Percentiles rank a stretch among this genome's conserved stretches.
Evolutionary conservation across 768 basidiomycete genomes (phyloP).

Genomic region (Tubosaeta sp.): DNA sequence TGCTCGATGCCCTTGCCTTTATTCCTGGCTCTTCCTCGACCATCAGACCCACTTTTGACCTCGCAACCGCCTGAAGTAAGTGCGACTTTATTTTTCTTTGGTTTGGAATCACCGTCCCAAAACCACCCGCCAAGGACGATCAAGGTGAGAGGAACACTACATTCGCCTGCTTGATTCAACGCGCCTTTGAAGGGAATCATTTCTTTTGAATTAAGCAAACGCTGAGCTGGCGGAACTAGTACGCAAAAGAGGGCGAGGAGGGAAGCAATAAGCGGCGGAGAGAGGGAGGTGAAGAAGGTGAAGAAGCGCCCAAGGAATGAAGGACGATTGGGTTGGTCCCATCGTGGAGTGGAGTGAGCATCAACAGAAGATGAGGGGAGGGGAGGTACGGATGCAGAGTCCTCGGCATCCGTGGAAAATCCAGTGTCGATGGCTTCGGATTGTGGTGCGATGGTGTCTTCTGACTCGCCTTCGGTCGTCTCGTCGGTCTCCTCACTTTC

Average conservation of each 20-base stretch:
- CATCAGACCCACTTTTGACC: background rate
- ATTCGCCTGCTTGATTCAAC: constrained; percentile 62
- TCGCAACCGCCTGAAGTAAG: background rate
- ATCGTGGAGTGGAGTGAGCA: constrained; percentile 1
- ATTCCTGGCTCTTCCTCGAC: background rate
- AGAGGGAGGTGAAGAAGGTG: constrained; percentile 60
- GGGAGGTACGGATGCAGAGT: background rate
- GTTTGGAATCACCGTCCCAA: constrained; percentile 38
- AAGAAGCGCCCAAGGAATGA: background rate
- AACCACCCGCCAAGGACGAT: constrained; percentile 94
- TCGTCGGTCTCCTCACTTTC: constrained; percentile 21
- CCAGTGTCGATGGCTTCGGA: constrained; percentile 6
- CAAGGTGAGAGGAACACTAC: constrained; percentile 84
- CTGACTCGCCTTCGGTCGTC: constrained; percentile 18
- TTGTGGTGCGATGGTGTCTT: constrained; percentile 14
- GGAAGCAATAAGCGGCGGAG: constrained; percentile 82
- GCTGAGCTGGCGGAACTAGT: constrained; percentile 70
- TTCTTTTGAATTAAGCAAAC: constrained; percentile 52
- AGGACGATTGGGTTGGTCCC: background rate
- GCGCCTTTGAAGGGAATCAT: constrained; percentile 67
- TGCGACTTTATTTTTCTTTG: background rate
- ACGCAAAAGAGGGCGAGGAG: constrained; percentile 73
- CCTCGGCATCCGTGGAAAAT: constrained; percentile 15
- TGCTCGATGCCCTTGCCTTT: constrained; percentile 8
- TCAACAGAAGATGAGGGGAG: background rate